Base-by-base conservation (phyloP, 805 yeast species). In the Hanseniaspora pseudoguilliermondii region DNA sequence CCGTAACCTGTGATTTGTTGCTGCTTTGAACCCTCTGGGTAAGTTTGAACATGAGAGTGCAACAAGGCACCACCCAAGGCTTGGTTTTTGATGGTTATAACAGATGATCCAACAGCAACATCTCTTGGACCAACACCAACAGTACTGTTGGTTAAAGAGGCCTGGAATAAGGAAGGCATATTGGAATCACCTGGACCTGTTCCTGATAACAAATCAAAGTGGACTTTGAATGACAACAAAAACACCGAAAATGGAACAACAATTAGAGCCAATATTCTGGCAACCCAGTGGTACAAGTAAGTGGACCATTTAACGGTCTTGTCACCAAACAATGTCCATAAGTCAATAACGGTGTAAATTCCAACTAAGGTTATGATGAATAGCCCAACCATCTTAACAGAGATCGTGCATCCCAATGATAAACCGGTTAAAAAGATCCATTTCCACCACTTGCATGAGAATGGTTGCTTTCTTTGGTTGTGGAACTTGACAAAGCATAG, bases 311-410 rank as follows among this genome's bases (percentile, higher is more conserved):
- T 62, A 60, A 84, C 66, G 13, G 75, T 64, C 63, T 73, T 75
- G 66, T 86, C 91, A 60, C 90, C 95, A 63, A 88, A 79, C 67
- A 79, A 80, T 63, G 72, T 75, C 95, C 97, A 93, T 64, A 93
- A 74, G 64, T 93, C 97, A 54, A 81, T 84, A 41, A 86, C 75
- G 23, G 96, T 89, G 71, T 91, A 87, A 59, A 88, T 78, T 49
- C 99, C 99, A 56, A 93, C 89, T 60, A 89, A 72, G 18, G 88
- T 69, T 57, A 95, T 91, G 59, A 87, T 86, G 64, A 93, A 87
- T 57, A 91, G 76, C 63, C 99, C 99, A 57, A 93, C 97, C 96
- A 90, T 88, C 71, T 93, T 93, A 57, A 89, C 95, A 32, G 95
- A 84, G 66, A 91, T 84, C 20, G 90, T 85, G 68, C 93, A 86